Conservation (phyloP, 108 stramenopile species). For the Skeletonema grethae region DNA sequence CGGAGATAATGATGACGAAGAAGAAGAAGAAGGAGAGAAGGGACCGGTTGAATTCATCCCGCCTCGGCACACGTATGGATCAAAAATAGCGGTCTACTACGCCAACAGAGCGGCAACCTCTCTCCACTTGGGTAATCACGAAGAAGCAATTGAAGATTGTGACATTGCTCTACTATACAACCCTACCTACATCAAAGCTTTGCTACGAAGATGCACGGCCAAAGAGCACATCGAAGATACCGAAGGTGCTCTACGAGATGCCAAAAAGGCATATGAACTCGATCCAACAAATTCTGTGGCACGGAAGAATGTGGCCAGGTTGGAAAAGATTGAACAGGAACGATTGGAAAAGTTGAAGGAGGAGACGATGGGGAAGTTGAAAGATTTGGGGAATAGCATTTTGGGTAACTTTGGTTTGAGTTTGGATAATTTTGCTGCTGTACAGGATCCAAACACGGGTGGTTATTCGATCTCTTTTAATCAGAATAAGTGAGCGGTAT, state of each 20-base stretch:
- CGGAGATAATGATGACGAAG: conserved; percentile 4
- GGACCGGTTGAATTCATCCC: conserved; percentile 14
- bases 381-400: conserved; percentile 95
- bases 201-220: conserved; percentile 74
- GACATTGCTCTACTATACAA: conserved; percentile 69
- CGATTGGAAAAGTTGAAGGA: conserved; percentile 92
- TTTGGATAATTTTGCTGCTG: conserved; percentile 94
- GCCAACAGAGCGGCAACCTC: conserved; percentile 84
- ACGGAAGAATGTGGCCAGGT: conserved; percentile 55
- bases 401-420: conserved; percentile 96
- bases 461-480: conserved; percentile 80
- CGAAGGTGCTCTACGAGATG: conserved; percentile 70
- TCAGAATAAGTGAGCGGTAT: conserved; percentile 44
- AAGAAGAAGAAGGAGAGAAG: background rate
- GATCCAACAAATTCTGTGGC: conserved; percentile 63
- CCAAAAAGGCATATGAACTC: conserved; percentile 67
- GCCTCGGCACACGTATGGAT: conserved; percentile 54
- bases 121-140: conserved; percentile 62
- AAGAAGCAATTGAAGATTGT: conserved; percentile 80
- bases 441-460: conserved; percentile 92
- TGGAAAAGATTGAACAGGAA: conserved; percentile 76
- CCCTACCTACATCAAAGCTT: conserved; percentile 86
- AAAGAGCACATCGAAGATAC: conserved; percentile 66
- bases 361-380: conserved; percentile 94
- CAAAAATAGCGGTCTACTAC: conserved; percentile 70